These are phyloP conservation scores for Stipa capillata DNA, from an alignment of 176 grass and related monocot species.

Conservation along the genomic window DNA sequence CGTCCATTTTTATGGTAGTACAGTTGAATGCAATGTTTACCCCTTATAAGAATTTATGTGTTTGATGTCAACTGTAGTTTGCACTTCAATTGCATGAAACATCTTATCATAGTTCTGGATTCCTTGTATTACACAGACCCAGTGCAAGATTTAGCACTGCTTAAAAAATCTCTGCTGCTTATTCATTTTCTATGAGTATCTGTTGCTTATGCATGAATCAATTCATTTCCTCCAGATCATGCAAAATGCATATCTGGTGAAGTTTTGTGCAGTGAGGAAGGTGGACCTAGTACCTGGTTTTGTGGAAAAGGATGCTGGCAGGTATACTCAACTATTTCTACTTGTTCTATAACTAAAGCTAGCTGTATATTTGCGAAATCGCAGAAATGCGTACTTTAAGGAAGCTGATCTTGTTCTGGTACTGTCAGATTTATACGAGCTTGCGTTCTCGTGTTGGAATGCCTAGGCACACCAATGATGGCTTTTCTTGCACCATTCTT, in stretches of 20 bases:
- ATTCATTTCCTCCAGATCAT: constrained; percentile 61
- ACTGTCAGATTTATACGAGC: constrained; percentile 47
- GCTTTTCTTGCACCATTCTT: constrained; percentile 60
- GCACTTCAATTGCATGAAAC: not conserved
- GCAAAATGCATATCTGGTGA: constrained; percentile 57
- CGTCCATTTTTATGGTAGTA: not conserved
- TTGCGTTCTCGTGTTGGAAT: constrained; percentile 66
- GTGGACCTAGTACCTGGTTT: constrained; percentile 52
- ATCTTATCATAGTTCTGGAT: not conserved
- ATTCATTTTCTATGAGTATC: not conserved
- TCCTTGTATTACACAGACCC: not conserved
- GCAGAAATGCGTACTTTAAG: constrained; percentile 12
- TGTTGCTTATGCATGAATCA: constrained; percentile 10
- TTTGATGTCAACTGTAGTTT: not conserved
- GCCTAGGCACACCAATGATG: constrained; percentile 36
- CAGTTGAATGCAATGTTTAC: not conserved
- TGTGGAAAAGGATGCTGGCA: constrained; percentile 66
- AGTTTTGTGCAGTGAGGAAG: constrained; percentile 20
- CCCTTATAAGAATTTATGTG: not conserved
- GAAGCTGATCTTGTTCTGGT: constrained; percentile 3
- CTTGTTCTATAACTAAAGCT: not conserved
- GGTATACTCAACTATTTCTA: constrained; percentile 45
- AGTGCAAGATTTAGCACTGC: not conserved
- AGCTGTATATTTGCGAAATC: not conserved
- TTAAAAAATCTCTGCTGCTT: not conserved